Evolutionary conservation across 768 basidiomycete species (phyloP), one percentile per base, ranked within the genome.

Genomic region (Trametes cinnabarina): DNA sequence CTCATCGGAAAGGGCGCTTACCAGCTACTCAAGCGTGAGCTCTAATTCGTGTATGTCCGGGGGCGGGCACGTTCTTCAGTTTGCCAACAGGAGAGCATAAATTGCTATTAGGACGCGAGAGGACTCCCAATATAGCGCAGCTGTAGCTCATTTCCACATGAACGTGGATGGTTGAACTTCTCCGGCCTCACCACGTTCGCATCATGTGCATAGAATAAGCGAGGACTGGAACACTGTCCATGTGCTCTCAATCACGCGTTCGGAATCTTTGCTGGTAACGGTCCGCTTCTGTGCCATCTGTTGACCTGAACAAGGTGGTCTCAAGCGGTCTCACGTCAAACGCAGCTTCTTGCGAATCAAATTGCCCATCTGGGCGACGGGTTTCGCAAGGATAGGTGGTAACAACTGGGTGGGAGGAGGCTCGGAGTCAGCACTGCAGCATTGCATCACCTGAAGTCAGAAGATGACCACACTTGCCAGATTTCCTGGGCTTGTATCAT

Each of bases 151-250:
- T 26, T 34, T 20, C 58, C 52, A 42, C 41, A 49, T 39, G 52
- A 40, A 17, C 23, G 35, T 34, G 32, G 6, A 14, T 34, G 6
- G 30, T 23, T 50, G 25, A 39, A 10, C 37, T 19, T 32, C 32
- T 47, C 26, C 30, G 34, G 14, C 20, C 40, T 19, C 11, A 26
- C 37, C 51, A 59, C 58, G 52, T 60, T 60, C 58, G 47, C 23
- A 20, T 37, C 58, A 46, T 49, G 39, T 43, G 40, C 17, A 35
- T 25, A 15, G 40, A 6, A 9, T 20, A 25, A 26, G 44, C 44
- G 14, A 9, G 20, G 23, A 3, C n/a, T 35, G 30, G 30, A 6
- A 32, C 30, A 7, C 12, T 12, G 57, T 43, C 22, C 60, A 48
- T 49, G 60, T 57, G 47, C 55, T 35, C 44, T 14, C 25, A 20